Percentiles rank a stretch among this genome's conserved stretches.
Evolutionary conservation across 805 yeast genomes (phyloP).

Genomic region (Zygoascus biomembranicola): DNA sequence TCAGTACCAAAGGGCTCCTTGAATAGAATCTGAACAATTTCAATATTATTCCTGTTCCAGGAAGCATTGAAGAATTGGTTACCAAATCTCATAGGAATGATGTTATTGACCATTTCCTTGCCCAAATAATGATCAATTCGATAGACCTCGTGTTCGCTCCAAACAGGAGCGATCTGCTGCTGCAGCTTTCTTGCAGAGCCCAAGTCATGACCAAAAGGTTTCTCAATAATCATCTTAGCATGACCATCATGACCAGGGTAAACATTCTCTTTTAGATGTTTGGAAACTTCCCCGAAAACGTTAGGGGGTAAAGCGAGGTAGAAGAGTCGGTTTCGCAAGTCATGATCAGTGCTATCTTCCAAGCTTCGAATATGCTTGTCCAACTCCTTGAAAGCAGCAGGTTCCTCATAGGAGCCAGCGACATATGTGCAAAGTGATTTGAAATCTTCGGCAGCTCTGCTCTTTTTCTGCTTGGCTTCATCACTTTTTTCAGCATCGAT

Average conservation of each 20-base stretch:
- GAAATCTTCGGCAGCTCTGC: conserved; percentile 44
- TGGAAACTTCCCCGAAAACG: conserved; percentile 73
- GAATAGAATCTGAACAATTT: conserved; percentile 79
- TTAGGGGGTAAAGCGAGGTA: conserved; percentile 95
- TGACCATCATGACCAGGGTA: conserved; percentile 58
- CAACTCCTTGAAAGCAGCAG: conserved; percentile 62
- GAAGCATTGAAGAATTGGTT: conserved; percentile 80
- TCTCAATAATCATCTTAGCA: conserved; percentile 84
- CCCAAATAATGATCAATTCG: conserved; percentile 98
- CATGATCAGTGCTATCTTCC: conserved; percentile 36
- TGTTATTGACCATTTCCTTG: conserved; percentile 95
- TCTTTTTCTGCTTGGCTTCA: conserved; percentile 25
- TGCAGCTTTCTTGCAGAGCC: conserved; percentile 71
- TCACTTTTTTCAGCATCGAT: conserved; percentile 31
- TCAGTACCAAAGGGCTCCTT: conserved; percentile 99
- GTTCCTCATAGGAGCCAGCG: conserved; percentile 70
- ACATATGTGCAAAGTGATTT: conserved; percentile 58
- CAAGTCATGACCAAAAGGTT: conserved; percentile 95
- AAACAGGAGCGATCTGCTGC: conserved; percentile 68
- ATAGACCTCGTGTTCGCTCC: conserved; percentile 83
- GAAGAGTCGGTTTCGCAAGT: conserved; percentile 64
- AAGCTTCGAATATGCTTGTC: conserved; percentile 46
- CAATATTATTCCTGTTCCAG: conserved; percentile 77
- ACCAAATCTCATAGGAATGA: conserved; percentile 82
- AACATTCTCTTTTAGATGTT: conserved; percentile 56